Conservation (phyloP, 768 basidiomycete species). For the Xerocomellus intermedius region DNA sequence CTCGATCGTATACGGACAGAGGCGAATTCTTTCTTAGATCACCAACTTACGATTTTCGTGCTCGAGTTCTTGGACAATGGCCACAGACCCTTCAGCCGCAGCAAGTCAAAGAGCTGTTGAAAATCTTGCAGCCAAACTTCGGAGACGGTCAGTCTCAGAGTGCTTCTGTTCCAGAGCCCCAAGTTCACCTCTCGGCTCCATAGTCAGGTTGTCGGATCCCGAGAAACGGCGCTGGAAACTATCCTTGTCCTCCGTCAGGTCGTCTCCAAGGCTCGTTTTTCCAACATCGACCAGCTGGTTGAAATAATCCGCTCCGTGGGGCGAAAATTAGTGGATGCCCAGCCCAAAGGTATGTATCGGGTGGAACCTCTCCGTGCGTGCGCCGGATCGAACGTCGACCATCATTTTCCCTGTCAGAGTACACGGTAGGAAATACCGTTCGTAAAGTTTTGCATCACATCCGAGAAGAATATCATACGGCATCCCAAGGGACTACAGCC, state of each 20-base stretch:
- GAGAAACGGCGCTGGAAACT: constrained; percentile 86
- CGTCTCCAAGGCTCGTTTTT: constrained; percentile 82
- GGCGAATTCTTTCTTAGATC: too few relatives aligned
- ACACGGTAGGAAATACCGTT: constrained; percentile 93
- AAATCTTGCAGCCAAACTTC: constrained; percentile 63
- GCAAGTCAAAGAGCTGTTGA: constrained; percentile 63
- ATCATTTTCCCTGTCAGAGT: constrained; percentile 52
- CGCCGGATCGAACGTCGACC: constrained; percentile 4
- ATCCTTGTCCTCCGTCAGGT: constrained; percentile 86
- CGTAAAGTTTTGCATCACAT: constrained; percentile 92
- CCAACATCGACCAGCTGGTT: constrained; percentile 82
- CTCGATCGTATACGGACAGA: constrained; percentile 6
- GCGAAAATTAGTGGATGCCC: constrained; percentile 78
- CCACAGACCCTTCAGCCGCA: constrained; percentile 36
- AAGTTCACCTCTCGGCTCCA: constrained; percentile 2
- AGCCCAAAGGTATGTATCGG: constrained; percentile 91
- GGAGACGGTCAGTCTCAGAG: constrained; percentile 58
- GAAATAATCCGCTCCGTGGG: constrained; percentile 79
- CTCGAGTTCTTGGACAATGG: constrained; percentile 34
- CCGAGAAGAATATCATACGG: constrained; percentile 91
- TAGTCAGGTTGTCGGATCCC: constrained; percentile 91
- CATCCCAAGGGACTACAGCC: constrained; percentile 48
- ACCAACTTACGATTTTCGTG: not conserved
- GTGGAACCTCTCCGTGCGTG: constrained; percentile 5
- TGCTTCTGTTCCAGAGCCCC: constrained; percentile 36